phyloP scores from a whole-genome alignment of 108 stramenopile genomes.

The Cylindrotheca closterium region DNA sequence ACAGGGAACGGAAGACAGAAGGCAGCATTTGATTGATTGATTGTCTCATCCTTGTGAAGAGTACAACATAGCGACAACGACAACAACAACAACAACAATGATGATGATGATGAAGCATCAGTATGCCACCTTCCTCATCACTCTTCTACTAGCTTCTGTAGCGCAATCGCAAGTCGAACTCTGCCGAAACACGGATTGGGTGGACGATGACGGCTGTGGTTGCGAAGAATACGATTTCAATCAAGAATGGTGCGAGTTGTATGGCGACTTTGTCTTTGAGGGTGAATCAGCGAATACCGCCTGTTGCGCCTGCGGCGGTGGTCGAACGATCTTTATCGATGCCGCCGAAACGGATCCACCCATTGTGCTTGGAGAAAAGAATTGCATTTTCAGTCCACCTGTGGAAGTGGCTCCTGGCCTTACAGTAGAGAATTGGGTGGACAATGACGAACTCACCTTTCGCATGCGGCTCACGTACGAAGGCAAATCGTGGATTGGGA shows the following conservation, averaged over 20 bases:
- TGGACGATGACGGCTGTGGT: not conserved
- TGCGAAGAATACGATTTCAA: not conserved
- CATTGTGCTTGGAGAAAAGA: not conserved
- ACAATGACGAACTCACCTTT: not conserved
- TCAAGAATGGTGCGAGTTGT: not conserved
- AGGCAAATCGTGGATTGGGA: not conserved
- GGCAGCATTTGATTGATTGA: too few species aligned
- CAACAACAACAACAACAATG: too few species aligned
- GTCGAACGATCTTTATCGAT: not conserved
- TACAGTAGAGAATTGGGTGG: not conserved
- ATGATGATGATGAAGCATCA: too few species aligned
- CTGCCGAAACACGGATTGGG: not conserved
- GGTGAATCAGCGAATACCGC: not conserved
- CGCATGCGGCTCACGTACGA: not conserved
- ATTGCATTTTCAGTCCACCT: not conserved
- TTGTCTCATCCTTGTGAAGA: too few species aligned
- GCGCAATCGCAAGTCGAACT: not conserved
- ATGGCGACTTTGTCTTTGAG: not conserved
- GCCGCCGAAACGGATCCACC: not conserved
- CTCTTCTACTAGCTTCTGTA: too few species aligned
- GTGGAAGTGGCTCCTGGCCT: not conserved
- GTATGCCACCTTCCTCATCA: too few species aligned
- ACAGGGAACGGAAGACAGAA: too few species aligned
- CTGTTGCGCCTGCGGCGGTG: not conserved
- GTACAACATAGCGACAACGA: too few species aligned